Base-by-base conservation (phyloP, 441 rosid species). In the Gossypium trilobum region DNA sequence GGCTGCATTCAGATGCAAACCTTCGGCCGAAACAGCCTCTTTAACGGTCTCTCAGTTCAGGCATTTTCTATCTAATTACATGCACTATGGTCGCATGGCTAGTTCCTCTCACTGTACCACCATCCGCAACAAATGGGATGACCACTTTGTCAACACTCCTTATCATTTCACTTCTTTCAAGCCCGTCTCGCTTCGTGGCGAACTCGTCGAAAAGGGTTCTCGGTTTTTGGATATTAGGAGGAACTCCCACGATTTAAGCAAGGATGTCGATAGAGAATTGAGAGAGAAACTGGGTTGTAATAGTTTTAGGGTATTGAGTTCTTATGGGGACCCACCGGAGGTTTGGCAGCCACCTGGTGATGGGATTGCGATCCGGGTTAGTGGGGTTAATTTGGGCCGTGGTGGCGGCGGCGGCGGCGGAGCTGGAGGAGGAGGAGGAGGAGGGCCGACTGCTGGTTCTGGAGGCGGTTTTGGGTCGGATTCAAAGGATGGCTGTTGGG, bases 291-390 rank as follows among this genome's bases (percentile, higher is more conserved):
- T 61, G 72, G 78, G 75, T 20, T 68, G 29, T 60, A 76, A 11
- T 56, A 54, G 44, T 23, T 60, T 72, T 68, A 68, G 72, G 48
- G 60, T 69, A 22, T 51, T 81, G 81, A 85, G 89, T 74, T 85
- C 89, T 1, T 77, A 80, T 74, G 97, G 99, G 60, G 97, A 92
- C 63, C 97, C 99, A 8, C 99, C 99, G 4, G 98, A 95, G 91
- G 88, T 92, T 11, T 95, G 98, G 99, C 97, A 92, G 82, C 97
- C 99, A 58, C 98, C 98, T 0, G 96, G 96, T 3, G 94, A 88
- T 70, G 96, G 91, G 61, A 65, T 89, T 81, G 83, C 90, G 2
- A 77, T 87, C 74, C 73, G 84, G 79, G 82, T 77, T 64, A 78
- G 74, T 33, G 89, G 83, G 20, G 76, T 80, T 42, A 82, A 81